phyloP scores from a whole-genome alignment of 305 asterid genomes.

The Coffea humblotiana region DNA sequence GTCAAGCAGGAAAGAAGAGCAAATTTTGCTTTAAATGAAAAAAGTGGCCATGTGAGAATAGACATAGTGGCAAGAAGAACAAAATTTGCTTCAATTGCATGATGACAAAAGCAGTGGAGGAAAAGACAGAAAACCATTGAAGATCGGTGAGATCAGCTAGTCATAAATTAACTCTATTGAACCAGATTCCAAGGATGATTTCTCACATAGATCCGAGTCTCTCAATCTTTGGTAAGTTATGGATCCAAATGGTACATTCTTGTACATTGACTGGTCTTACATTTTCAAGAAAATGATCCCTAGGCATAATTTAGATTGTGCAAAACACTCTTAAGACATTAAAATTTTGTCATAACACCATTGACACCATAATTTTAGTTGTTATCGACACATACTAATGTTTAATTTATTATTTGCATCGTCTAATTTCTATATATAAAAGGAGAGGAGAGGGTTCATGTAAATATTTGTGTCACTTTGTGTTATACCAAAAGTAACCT shows the following conservation, averaged over 20 bases:
- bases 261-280: neutral
- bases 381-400: no score
- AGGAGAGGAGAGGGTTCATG: no score
- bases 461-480: no score
- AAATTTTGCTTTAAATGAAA: neutral
- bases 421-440: no score
- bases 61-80: neutral
- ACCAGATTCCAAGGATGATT: neutral
- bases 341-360: no score
- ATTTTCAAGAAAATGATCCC: neutral
- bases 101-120: neutral
- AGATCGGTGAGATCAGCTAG: neutral
- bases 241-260: neutral
- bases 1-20: neutral
- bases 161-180: neutral
- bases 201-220: no score
- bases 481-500: no score
- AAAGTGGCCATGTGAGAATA: neutral
- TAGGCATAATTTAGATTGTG: neutral
- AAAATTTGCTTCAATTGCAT: neutral
- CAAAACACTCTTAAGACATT: no score
- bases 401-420: no score
- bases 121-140: neutral
- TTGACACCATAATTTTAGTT: no score
- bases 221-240: neutral